Evolutionary conservation across 1,284 basidiomycete genomes (phyloP).

Genomic region (Malassezia furfur): DNA sequence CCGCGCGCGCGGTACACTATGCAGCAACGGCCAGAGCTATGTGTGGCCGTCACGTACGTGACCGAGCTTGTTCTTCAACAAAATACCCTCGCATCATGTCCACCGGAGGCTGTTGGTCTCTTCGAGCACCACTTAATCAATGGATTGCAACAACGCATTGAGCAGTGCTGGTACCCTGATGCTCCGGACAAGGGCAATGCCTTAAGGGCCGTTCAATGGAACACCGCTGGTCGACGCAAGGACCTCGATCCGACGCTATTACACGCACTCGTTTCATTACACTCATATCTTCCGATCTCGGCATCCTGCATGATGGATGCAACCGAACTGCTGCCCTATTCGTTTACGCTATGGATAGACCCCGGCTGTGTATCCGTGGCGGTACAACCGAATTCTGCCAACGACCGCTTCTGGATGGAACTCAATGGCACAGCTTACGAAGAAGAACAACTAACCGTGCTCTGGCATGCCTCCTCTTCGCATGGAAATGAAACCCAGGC

Average conservation of each 20-base stretch:
- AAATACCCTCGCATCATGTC: background rate
- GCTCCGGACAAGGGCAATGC: background rate
- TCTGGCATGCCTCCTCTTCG: background rate
- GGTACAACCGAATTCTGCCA: background rate
- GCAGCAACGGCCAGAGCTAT: background rate
- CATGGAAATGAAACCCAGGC: too few relatives aligned
- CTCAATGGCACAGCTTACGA: background rate
- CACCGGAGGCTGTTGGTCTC: background rate
- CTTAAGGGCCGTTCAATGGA: background rate
- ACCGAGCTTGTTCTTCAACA: background rate
- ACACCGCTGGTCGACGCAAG: background rate
- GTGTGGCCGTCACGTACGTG: background rate
- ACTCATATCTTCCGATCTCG: background rate
- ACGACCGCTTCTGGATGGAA: background rate
- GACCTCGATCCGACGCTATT: background rate
- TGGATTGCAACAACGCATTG: background rate
- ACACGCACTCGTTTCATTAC: background rate
- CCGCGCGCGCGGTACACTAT: background rate
- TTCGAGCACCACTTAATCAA: background rate
- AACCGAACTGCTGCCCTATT: background rate
- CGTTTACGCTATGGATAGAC: slow-evolving; percentile 3
- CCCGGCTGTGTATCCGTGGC: slow-evolving; percentile 1
- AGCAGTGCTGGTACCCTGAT: background rate
- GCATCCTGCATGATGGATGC: background rate
- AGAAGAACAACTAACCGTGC: background rate